These are phyloP conservation scores for Trichoderma sp. DNA, from an alignment of 2,329 filamentous ascomycete species.

Conservation along the genomic window DNA sequence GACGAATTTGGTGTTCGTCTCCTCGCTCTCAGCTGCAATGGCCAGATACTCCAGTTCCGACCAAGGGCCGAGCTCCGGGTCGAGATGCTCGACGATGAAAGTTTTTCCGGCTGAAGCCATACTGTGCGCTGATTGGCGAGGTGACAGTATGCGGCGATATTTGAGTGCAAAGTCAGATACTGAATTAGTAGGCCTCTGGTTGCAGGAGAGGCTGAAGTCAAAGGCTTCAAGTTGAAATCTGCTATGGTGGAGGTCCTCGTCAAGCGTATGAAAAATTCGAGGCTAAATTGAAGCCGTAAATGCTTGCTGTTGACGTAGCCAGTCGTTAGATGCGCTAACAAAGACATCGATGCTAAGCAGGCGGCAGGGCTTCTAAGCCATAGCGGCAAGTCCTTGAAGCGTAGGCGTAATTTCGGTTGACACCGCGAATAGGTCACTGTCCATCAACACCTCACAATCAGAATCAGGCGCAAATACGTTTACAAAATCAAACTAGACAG, in stretches of 20 bases:
- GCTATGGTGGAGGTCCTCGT: background rate
- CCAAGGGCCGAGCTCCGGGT: slow-evolving; percentile 92
- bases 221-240: background rate
- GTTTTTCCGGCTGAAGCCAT: slow-evolving; percentile 61
- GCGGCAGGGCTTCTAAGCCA: background rate
- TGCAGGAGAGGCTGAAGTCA: background rate
- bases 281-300: slow-evolving; percentile 10
- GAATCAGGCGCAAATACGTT: background rate
- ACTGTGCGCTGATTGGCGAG: background rate
- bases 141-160: background rate
- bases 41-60: slow-evolving; percentile 89
- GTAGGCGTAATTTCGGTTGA: background rate
- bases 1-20: slow-evolving; percentile 70
- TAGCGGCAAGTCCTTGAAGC: background rate
- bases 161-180: background rate
- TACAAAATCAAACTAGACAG: background rate
- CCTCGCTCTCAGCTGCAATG: slow-evolving; percentile 80
- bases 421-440: background rate
- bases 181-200: background rate
- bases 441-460: background rate
- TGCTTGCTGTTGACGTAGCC: background rate
- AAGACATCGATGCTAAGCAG: background rate
- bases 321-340: background rate
- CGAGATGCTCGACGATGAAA: slow-evolving; percentile 95
- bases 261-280: slow-evolving; percentile 6